phyloP scores from a whole-genome alignment of 2,329 filamentous ascomycete species.

The Phialophora macrospora region DNA sequence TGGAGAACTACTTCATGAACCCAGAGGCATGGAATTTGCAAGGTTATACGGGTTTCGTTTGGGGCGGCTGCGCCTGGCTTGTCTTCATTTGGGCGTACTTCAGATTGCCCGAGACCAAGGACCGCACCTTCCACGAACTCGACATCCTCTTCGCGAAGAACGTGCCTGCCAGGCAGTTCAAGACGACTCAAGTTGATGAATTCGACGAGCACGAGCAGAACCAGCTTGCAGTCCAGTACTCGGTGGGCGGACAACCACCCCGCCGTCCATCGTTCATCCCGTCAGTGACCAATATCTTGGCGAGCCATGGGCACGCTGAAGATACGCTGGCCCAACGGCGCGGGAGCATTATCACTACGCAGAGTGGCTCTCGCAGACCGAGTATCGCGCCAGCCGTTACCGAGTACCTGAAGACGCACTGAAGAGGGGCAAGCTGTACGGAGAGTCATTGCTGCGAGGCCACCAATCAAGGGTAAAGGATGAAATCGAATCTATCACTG shows the following conservation, averaged over 20 bases:
- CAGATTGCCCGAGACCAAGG: conserved; percentile 42
- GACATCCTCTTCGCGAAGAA: conserved; percentile 33
- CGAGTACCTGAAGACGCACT: conserved; percentile 25
- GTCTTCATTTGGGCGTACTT: conserved; percentile 45
- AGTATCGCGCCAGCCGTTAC: conserved; percentile 24
- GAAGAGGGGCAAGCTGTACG: neutral
- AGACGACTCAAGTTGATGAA: conserved; percentile 27
- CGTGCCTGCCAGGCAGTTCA: conserved; percentile 28
- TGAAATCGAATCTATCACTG: no score
- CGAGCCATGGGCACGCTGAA: conserved; percentile 21
- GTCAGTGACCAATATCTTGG: conserved; percentile 22
- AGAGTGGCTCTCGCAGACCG: conserved; percentile 11
- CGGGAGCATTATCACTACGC: neutral
- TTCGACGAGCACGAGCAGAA: conserved; percentile 31
- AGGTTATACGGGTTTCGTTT: conserved; percentile 48
- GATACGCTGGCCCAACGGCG: conserved; percentile 27
- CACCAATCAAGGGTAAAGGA: no score
- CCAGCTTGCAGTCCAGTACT: conserved; percentile 22
- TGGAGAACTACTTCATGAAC: conserved; percentile 41
- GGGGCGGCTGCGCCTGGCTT: conserved; percentile 49
- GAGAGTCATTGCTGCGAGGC: neutral
- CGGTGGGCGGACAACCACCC: conserved; percentile 5
- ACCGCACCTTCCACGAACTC: conserved; percentile 29
- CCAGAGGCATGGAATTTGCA: conserved; percentile 46
- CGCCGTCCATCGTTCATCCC: conserved; percentile 26